Conservation (phyloP, 2,329 filamentous ascomycete genomes). For the Magnaporthales sp. region DNA sequence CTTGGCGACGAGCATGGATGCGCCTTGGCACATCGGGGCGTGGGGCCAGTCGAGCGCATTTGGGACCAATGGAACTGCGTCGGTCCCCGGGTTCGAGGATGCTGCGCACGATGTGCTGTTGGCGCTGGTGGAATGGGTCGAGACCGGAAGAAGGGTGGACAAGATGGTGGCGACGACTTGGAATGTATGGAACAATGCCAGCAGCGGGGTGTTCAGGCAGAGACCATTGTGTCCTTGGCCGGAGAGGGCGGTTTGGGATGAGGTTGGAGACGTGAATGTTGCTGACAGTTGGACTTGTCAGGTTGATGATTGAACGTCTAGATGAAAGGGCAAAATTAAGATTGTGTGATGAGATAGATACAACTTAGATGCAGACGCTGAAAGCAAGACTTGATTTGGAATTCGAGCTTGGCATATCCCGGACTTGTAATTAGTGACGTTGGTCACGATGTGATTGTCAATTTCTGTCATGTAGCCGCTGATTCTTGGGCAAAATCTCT, state of each 20-base stretch:
- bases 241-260: background rate
- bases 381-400: background rate
- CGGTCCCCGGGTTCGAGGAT: constrained; percentile 4
- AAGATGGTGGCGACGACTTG: constrained; percentile 5
- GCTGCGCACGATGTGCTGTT: constrained; percentile 3
- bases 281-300: constrained; percentile 1
- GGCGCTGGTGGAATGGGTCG: constrained; percentile 5
- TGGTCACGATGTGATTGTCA: background rate
- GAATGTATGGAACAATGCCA: background rate
- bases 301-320: background rate
- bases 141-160: background rate
- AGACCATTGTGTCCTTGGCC: constrained; percentile 3
- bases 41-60: constrained; percentile 32
- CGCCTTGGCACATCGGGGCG: constrained; percentile 26
- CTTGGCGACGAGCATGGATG: constrained; percentile 15
- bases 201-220: constrained; percentile 2
- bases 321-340: background rate
- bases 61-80: constrained; percentile 23
- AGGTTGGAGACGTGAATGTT: background rate
- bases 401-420: background rate
- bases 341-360: background rate
- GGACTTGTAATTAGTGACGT: background rate
- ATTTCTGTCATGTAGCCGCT: no score
- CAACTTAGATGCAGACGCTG: background rate
- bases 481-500: no score